phyloP scores from a whole-genome alignment of 164 flowering plant genomes.

The Brasenia schreberi region DNA sequence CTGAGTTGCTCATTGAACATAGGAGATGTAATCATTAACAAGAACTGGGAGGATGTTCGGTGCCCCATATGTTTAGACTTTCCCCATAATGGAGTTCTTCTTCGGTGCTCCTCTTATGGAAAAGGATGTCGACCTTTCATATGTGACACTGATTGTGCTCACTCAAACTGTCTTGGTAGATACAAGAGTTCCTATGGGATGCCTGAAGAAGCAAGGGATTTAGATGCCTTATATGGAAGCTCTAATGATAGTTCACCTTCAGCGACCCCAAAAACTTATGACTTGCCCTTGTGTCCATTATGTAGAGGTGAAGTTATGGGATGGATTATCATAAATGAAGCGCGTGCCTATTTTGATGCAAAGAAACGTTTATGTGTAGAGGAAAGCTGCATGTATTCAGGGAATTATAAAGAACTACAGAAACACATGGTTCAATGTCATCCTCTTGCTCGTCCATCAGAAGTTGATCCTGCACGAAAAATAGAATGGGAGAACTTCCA shows the following conservation, averaged over 20 bases:
- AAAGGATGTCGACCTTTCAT: slow-evolving; percentile 88
- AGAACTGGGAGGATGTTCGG: slow-evolving; percentile 59
- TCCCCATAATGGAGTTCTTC: slow-evolving; percentile 89
- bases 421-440: slow-evolving; percentile 69
- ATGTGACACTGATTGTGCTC: slow-evolving; percentile 77
- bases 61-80: slow-evolving; percentile 93
- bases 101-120: slow-evolving; percentile 70
- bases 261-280: not conserved
- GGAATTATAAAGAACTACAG: slow-evolving; percentile 56
- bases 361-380: slow-evolving; percentile 73
- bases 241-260: not conserved
- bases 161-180: slow-evolving; percentile 84
- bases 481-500: slow-evolving; percentile 97
- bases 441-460: slow-evolving; percentile 84
- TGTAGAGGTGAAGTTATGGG: slow-evolving; percentile 96
- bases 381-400: slow-evolving; percentile 42
- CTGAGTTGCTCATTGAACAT: not conserved
- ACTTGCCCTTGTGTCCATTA: slow-evolving; percentile 63
- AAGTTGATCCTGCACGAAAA: slow-evolving; percentile 78
- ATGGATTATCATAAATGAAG: slow-evolving; percentile 57
- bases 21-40: slow-evolving; percentile 4
- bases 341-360: slow-evolving; percentile 44
- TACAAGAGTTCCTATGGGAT: slow-evolving; percentile 54
- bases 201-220: slow-evolving; percentile 17
- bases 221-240: not conserved